Conservation (phyloP, 2,329 filamentous ascomycete species). For the Nothophaeocryptopus gaeumannii region DNA sequence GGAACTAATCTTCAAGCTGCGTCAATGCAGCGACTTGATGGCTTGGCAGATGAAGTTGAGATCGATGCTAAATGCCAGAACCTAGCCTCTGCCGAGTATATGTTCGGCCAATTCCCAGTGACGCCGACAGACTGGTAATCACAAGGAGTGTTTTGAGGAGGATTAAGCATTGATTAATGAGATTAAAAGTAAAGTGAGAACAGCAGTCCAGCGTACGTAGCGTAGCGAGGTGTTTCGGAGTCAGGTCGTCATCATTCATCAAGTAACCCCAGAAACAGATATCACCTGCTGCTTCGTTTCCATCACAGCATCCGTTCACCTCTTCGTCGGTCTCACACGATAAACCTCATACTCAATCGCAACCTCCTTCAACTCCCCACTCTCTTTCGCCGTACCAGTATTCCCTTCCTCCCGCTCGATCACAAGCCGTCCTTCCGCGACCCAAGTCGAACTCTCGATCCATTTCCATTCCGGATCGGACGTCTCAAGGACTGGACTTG, state of each 20-base stretch:
- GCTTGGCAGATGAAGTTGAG: too few relatives aligned
- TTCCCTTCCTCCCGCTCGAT: background rate
- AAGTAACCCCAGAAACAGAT: too few relatives aligned
- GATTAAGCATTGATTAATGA: background rate
- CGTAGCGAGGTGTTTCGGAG: constrained; percentile 14
- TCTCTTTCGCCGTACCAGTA: too few relatives aligned
- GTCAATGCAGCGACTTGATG: too few relatives aligned
- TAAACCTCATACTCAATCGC: constrained; percentile 11
- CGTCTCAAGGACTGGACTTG: constrained; percentile 9
- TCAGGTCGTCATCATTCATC: background rate
- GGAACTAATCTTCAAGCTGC: too few relatives aligned
- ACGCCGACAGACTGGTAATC: too few relatives aligned
- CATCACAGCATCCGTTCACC: too few relatives aligned
- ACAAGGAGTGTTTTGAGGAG: background rate
- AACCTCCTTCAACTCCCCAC: background rate
- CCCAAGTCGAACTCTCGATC: constrained; percentile 8
- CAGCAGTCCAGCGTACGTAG: constrained; percentile 11
- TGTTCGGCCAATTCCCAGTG: background rate
- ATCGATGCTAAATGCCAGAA: background rate
- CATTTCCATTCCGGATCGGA: constrained; percentile 7
- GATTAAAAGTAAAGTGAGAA: background rate
- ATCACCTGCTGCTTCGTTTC: too few relatives aligned
- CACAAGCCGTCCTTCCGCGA: constrained; percentile 7
- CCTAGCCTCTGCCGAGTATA: background rate
- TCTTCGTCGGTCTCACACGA: background rate